Conservation (phyloP, 331 rosid genomes). For the Quercus tomentella region DNA sequence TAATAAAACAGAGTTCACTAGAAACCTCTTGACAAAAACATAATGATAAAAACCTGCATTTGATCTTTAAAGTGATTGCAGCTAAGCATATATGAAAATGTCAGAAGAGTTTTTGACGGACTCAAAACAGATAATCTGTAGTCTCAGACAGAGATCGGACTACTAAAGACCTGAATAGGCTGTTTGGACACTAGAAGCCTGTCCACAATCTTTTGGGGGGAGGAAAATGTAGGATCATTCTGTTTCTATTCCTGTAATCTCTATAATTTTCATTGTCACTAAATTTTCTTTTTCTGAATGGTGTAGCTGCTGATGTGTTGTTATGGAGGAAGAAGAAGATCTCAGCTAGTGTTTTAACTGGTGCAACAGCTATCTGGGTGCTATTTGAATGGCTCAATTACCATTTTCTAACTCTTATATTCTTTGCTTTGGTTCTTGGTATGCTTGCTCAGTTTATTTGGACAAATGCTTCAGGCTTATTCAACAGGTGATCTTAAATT, state of each 20-base stretch:
- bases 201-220: constrained; percentile 84
- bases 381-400: constrained; percentile 92
- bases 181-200: constrained; percentile 86
- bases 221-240: constrained; percentile 67
- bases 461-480: constrained; percentile 64
- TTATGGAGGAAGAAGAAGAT: constrained; percentile 98
- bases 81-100: too few species aligned
- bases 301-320: constrained; percentile 85
- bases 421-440: constrained; percentile 58
- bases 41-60: too few species aligned
- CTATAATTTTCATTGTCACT: constrained; percentile 7
- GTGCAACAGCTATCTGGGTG: constrained; percentile 79
- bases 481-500: constrained; percentile 56
- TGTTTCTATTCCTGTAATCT: constrained; percentile 6
- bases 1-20: too few species aligned
- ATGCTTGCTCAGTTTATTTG: constrained; percentile 80
- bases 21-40: too few species aligned
- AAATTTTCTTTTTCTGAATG: constrained; percentile 16
- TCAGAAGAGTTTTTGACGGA: too few species aligned
- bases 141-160: too few species aligned
- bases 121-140: too few species aligned
- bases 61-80: too few species aligned
- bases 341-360: constrained; percentile 70
- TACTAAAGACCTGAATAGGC: too few species aligned
- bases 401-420: constrained; percentile 60